Percentiles rank a stretch among this genome's conserved stretches.
Conservation (phyloP, 768 basidiomycete species). For the Naganishia kalamii region DNA sequence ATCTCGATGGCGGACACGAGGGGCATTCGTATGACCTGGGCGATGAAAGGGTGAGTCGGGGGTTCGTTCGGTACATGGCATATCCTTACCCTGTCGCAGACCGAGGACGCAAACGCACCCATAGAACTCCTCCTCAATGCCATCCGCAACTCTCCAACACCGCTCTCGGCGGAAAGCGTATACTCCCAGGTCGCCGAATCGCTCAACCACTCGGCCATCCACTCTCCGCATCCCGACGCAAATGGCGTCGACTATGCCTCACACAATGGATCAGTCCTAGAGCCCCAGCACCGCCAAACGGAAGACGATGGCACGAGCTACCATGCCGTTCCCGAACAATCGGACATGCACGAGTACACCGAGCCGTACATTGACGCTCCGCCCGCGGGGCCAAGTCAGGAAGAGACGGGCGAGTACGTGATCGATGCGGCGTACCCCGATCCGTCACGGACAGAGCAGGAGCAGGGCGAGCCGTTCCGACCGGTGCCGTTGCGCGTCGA, state of each 20-base stretch:
- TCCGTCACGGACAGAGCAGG: not conserved
- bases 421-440: conserved; percentile 4
- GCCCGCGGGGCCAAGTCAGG: not conserved
- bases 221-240: not conserved
- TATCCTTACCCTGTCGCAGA: not conserved
- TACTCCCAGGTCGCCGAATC: conserved; percentile 1
- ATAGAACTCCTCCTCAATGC: conserved; percentile 4
- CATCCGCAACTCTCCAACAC: conserved; percentile 9
- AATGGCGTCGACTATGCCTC: not conserved
- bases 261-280: not conserved
- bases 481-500: too few species aligned
- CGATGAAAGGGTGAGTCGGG: conserved; percentile 2
- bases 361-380: conserved; percentile 1
- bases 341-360: not conserved
- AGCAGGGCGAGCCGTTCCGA: too few species aligned
- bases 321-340: conserved; percentile 7
- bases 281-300: too few species aligned
- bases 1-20: conserved; percentile 7
- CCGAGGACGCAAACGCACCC: conserved; percentile 5
- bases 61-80: too few species aligned
- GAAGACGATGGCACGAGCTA: conserved; percentile 2
- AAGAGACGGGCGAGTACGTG: not conserved
- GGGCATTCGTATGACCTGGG: not conserved
- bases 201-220: not conserved
- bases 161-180: not conserved